These are phyloP conservation scores for Chaetomiaceae sp. DNA, from an alignment of 2,329 filamentous ascomycete genomes.

Conservation along the genomic window DNA sequence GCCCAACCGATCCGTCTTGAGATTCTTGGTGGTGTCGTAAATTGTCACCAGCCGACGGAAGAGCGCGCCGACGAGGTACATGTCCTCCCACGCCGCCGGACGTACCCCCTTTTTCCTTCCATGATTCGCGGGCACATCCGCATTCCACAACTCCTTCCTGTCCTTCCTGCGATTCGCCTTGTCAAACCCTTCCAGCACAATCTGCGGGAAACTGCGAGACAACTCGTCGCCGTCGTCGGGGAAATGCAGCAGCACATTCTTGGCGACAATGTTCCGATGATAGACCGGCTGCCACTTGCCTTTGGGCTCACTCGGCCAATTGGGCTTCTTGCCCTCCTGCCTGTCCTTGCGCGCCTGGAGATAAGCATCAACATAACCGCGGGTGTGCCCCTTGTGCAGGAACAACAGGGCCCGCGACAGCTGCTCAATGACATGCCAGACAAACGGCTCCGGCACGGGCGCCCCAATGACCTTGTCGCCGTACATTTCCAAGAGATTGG, in stretches of 20 bases:
- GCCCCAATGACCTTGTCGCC: background rate
- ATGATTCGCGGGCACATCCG: background rate
- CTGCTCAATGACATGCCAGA: slow-evolving; percentile 22
- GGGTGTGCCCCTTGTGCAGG: slow-evolving; percentile 7
- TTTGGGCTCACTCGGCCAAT: no score
- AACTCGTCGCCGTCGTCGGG: background rate
- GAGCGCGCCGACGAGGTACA: slow-evolving; percentile 7
- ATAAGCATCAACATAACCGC: background rate
- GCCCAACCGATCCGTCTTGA: background rate
- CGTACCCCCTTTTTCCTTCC: background rate
- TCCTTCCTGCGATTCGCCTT: background rate
- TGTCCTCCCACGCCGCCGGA: slow-evolving; percentile 3
- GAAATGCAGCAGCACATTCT: slow-evolving; percentile 16
- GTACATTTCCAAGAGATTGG: slow-evolving; percentile 12
- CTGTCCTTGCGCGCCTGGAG: background rate
- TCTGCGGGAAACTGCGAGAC: slow-evolving; percentile 7
- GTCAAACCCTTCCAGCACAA: slow-evolving; percentile 15
- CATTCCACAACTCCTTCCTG: background rate
- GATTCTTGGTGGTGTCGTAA: background rate
- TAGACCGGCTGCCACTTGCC: slow-evolving; percentile 9
- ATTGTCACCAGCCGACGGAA: slow-evolving; percentile 7
- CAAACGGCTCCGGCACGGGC: slow-evolving; percentile 16
- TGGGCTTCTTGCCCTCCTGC: no score
- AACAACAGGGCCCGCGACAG: slow-evolving; percentile 13
- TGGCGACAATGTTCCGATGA: slow-evolving; percentile 7